These are phyloP conservation scores for Saccharomycodes ludwigii DNA, from an alignment of 805 yeast genomes.

Conservation along the genomic window DNA sequence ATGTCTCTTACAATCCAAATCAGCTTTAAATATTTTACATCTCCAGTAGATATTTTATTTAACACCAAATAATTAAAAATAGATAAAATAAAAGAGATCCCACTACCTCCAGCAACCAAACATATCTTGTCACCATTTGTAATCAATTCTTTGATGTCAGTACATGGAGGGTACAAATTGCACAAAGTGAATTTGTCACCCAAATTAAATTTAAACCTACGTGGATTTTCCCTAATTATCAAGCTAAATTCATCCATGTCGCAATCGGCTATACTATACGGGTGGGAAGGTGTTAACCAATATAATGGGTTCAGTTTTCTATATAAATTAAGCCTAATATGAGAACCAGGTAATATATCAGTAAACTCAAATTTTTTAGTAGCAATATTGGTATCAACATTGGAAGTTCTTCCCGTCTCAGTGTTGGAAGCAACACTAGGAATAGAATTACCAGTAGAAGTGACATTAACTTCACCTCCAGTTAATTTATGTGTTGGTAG, in stretches of 20 bases:
- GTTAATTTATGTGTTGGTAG: slow-evolving; percentile 19
- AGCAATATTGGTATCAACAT: too few species aligned
- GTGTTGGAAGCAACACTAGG: too few species aligned
- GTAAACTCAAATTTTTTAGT: too few species aligned
- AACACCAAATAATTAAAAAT: slow-evolving; percentile 29
- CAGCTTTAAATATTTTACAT: slow-evolving; percentile 24
- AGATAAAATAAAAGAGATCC: slow-evolving; percentile 53
- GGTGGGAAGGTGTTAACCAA: slow-evolving; percentile 52
- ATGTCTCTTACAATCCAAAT: slow-evolving; percentile 43
- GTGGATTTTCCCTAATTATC: slow-evolving; percentile 16
- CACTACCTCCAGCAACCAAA: slow-evolving; percentile 63
- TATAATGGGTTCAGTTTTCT: slow-evolving; percentile 25
- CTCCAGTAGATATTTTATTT: slow-evolving; percentile 10
- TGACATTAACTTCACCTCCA: too few species aligned
- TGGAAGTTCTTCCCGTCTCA: too few species aligned
- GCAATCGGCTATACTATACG: slow-evolving; percentile 45
- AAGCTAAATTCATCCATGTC: slow-evolving; percentile 33
- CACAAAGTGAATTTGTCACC: slow-evolving; percentile 27
- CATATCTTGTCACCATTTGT: slow-evolving; percentile 36
- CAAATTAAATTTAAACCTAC: slow-evolving; percentile 22
- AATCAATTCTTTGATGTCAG: slow-evolving; percentile 30
- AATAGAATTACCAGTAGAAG: too few species aligned
- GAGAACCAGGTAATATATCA: slow-evolving; percentile 41
- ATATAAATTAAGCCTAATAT: slow-evolving; percentile 36
- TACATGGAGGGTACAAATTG: slow-evolving; percentile 30